phyloP scores from a whole-genome alignment of 1,139 yeast species.

The Pneumocystis oryctolagi region DNA sequence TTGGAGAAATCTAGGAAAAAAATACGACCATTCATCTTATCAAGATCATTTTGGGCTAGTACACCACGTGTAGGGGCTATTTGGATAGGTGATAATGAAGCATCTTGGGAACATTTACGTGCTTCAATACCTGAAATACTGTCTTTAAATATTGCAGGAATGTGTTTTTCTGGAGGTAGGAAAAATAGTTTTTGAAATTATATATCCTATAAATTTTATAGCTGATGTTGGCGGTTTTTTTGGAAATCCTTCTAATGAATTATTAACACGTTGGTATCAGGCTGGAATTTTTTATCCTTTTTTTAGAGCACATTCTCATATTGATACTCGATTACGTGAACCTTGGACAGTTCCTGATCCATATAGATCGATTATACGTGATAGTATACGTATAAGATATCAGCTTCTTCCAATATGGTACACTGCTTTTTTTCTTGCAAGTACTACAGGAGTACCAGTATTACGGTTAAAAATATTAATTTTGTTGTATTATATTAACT shows the following conservation, averaged over 20 bases:
- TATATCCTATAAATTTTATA: not conserved
- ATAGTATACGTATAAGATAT: conserved; percentile 61
- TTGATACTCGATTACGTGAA: conserved; percentile 80
- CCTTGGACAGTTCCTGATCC: conserved; percentile 81
- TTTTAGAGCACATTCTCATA: conserved; percentile 92
- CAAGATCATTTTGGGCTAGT: conserved; percentile 79
- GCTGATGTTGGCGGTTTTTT: conserved; percentile 97
- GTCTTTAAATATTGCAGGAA: conserved; percentile 66
- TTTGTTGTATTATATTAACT: not conserved
- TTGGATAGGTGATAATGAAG: conserved; percentile 97
- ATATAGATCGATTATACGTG: conserved; percentile 48
- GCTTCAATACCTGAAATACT: conserved; percentile 77
- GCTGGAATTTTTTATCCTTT: conserved; percentile 93
- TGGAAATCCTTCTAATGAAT: conserved; percentile 70
- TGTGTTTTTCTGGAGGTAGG: conserved; percentile 68
- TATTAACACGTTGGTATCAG: conserved; percentile 87
- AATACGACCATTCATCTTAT: conserved; percentile 73
- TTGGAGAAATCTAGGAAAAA: conserved; percentile 34
- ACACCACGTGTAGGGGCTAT: conserved; percentile 82
- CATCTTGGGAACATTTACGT: conserved; percentile 76
- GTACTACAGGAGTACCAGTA: conserved; percentile 51
- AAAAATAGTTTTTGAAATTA: not conserved
- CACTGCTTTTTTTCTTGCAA: conserved; percentile 60
- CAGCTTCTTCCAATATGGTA: conserved; percentile 62
- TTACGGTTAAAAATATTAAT: conserved; percentile 21